Base-by-base conservation (phyloP, 164 flowering plant species). In the Malania oleifera region DNA sequence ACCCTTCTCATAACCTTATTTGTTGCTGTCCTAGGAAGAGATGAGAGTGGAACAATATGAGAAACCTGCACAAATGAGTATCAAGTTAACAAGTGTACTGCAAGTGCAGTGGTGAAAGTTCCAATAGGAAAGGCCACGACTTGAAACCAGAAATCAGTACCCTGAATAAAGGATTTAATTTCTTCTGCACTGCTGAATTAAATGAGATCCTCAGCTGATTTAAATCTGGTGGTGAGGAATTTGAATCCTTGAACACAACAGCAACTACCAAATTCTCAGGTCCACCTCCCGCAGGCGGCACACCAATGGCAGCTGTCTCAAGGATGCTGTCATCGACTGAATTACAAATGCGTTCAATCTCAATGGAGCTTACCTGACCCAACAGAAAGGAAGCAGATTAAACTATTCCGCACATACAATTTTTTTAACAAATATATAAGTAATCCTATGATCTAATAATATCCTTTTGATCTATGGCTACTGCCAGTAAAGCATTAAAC, bases 1-100 rank as follows among this genome's bases (percentile, higher is more conserved):
- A 93, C 77, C 80, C 98, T 81, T 72, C 98, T 80, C 97, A 90
- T 87, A 15, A 93, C 90, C 71, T 93, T 93, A 66, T 93, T 93
- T 40, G 97, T 74, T 23, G 98, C 98, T 35, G 97, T 93, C 63
- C 96, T 75, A 18, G 98, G 98, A 65, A 93, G 92, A 56, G 85
- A 75, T 27, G 90, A 37, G 20, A 82, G 64, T 13, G 72, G 44
- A 38, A 80, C 77, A 29, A 84, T 73, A 34, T 51, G 40, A 25
- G 85, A 77, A 57, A 85, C 89, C 97, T 93, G 77, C 65, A 61
- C 11, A 60, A 41, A 9, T 18, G 24, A 49, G 20, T 8, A 56
- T 25, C 6, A 46, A 44, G 12, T 60, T 25, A 40, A 51, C 37
- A 55, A 12, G 26, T 28, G 19, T 1, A 35, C 17, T 24, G 5